Evolutionary conservation across 148 eudicot genomes (phyloP), one percentile per base, ranked within the genome.

Genomic region (Selenicereus undatus): DNA sequence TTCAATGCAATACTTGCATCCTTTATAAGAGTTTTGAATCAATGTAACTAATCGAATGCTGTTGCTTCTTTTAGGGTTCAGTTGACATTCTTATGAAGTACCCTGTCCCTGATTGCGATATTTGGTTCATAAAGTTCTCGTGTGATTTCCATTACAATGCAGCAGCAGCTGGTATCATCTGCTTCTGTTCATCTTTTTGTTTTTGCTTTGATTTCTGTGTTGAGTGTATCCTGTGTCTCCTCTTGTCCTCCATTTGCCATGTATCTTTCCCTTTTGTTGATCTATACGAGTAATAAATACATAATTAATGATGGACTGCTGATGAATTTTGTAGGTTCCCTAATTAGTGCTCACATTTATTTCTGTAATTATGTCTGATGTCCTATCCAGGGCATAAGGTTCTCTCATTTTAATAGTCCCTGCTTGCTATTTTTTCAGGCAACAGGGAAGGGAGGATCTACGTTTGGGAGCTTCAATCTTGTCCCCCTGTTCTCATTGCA

Each of bases 81-180:
- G 71, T 66, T 26, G 71, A 66, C 71, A 66, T 66, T 66, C 71
- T 96, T 58, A 94, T 92, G 86, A 96, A 94, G 83, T 94, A 92
- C 78, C 98, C 71, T 39, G 97, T 91, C 78, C 98, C 98, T 3
- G 99, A 96, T 72, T 96, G 71, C 35, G 98, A 96, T 78, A 96
- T 96, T 68, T 96, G 99, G 99, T 96, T 96, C 86, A 96, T 96
- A 83, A 96, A 96, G 80, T 93, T 96, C 85, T 96, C 99, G 0
- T 96, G 93, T 70, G 98, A 96, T 87, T 96, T 93, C 73, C 93
- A 90, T 82, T 92, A 83, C 85, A 91, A 90, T 78, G 80, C 97
- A 77, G 93, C 87, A 50, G 98, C 98, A 69, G 90, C 94, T 89
- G 98, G 98, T 95, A 88, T 69, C 39, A 8, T 74, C 43, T 73